Percentiles rank a stretch among this genome's conserved stretches.
These are phyloP conservation scores for Boletus vinaceobasis DNA, from an alignment of 768 basidiomycete species.

Conservation along the genomic window DNA sequence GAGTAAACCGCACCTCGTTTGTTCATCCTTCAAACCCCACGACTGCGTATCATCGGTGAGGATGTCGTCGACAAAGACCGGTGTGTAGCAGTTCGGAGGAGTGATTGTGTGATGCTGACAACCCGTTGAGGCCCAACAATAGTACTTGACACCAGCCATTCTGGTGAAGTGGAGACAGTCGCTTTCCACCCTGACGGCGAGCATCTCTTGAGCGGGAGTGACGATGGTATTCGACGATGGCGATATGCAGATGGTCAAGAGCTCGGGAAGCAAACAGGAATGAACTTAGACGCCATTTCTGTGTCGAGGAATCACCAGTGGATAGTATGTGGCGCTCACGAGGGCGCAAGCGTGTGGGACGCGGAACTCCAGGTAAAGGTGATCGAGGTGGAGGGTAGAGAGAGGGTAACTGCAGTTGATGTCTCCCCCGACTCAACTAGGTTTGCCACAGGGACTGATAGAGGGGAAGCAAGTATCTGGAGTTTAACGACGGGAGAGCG, in stretches of 20 bases:
- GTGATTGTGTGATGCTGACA: too few relatives aligned
- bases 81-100: too few relatives aligned
- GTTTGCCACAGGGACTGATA: neutral
- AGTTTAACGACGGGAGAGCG: neutral
- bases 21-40: too few relatives aligned
- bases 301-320: neutral
- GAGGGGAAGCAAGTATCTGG: neutral
- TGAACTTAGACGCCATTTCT: neutral
- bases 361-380: neutral
- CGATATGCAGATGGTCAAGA: neutral
- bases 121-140: too few relatives aligned
- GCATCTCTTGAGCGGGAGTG: neutral
- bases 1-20: too few relatives aligned
- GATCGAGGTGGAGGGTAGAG: accelerated
- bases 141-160: too few relatives aligned
- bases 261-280: neutral
- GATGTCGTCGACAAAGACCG: too few relatives aligned
- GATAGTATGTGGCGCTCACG: neutral
- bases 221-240: neutral
- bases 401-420: accelerated
- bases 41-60: too few relatives aligned
- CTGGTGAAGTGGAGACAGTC: too few relatives aligned
- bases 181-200: too few relatives aligned
- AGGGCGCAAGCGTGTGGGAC: neutral
- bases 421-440: neutral